Base-by-base conservation (phyloP, 495 filamentous ascomycete species). In the Wilcoxina mikolae region DNA sequence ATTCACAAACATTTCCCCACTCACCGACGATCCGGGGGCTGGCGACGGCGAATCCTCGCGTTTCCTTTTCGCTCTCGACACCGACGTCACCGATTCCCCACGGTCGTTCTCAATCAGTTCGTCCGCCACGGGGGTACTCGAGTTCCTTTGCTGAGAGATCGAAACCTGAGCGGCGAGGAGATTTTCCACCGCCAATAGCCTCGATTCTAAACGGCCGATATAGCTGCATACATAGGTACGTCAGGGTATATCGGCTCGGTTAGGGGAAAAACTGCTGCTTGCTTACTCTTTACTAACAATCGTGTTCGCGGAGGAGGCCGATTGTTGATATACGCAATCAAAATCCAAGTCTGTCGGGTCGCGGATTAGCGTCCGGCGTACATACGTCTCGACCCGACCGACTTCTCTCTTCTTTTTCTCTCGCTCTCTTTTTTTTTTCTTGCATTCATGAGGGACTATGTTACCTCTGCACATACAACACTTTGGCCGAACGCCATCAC, bases 401-500 rank as follows among this genome's bases (percentile, higher is more conserved):
- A n/a, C n/a, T n/a, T n/a, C n/a, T n/a, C n/a, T n/a, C n/a, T n/a
- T n/a, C n/a, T n/a, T n/a, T n/a, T n/a, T n/a, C n/a, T n/a, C n/a
- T n/a, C n/a, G n/a, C n/a, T n/a, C n/a, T n/a, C n/a, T n/a, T n/a
- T n/a, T n/a, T n/a, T n/a, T n/a, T n/a, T n/a, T n/a, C n/a, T n/a
- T n/a, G n/a, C n/a, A n/a, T n/a, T n/a, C n/a, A n/a, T n/a, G n/a
- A n/a, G n/a, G n/a, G n/a, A n/a, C n/a, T n/a, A n/a, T n/a, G n/a
- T n/a, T 59, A 63, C 61, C 61, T 64, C 61, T 59, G 18, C 73
- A 75, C 47, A 65, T 62, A 41, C 63, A 65, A 51, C 73, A 76
- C 45, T 65, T 69, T 9, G 73, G 73, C n/a, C 72, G 63, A 12
- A 53, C 54, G n/a, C 73, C 71, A 60, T 75, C 72, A 42, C 73